phyloP scores from a whole-genome alignment of 2,329 filamentous ascomycete genomes.

The Hawksworthiomyces lignivorus region DNA sequence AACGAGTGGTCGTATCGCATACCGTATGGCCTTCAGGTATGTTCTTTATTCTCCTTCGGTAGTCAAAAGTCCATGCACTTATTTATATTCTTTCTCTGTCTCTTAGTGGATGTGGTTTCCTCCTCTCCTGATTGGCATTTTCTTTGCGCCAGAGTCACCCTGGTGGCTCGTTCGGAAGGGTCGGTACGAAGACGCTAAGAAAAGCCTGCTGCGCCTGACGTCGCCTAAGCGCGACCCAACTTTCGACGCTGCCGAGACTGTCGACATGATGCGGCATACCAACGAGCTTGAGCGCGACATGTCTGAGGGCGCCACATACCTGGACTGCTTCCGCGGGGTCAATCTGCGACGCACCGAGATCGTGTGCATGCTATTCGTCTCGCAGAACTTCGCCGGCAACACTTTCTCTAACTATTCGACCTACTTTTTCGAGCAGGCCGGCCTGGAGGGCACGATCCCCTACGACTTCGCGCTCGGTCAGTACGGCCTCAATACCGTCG shows the following conservation, averaged over 20 bases:
- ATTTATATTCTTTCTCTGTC: too few relatives aligned
- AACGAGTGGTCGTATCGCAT: conserved; percentile 15
- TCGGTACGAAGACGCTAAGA: conserved; percentile 31
- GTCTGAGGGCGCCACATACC: conserved; percentile 41
- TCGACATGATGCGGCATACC: conserved; percentile 49
- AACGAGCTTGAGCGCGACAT: conserved; percentile 47
- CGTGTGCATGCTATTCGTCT: conserved; percentile 25
- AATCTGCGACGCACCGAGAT: conserved; percentile 47
- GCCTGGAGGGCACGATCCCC: conserved; percentile 28
- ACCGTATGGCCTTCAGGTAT: conserved; percentile 1
- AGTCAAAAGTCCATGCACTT: too few relatives aligned
- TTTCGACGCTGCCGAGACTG: conserved; percentile 22
- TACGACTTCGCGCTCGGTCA: conserved; percentile 38
- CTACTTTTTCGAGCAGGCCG: conserved; percentile 33
- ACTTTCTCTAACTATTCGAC: conserved; percentile 34
- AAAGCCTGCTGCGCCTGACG: conserved; percentile 32
- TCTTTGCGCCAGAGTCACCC: conserved; percentile 12
- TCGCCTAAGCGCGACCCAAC: conserved; percentile 10
- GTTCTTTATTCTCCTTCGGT: too few relatives aligned
- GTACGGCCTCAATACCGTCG: conserved; percentile 42
- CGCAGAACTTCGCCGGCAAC: conserved; percentile 36
- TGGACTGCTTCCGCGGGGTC: conserved; percentile 41
- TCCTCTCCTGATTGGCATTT: conserved; percentile 4
- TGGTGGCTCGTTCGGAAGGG: conserved; percentile 29
- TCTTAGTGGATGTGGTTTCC: conserved; percentile 10